Evolutionary conservation across 768 basidiomycete genomes (phyloP).

Genomic region (Erythrobasidium yunnanense): DNA sequence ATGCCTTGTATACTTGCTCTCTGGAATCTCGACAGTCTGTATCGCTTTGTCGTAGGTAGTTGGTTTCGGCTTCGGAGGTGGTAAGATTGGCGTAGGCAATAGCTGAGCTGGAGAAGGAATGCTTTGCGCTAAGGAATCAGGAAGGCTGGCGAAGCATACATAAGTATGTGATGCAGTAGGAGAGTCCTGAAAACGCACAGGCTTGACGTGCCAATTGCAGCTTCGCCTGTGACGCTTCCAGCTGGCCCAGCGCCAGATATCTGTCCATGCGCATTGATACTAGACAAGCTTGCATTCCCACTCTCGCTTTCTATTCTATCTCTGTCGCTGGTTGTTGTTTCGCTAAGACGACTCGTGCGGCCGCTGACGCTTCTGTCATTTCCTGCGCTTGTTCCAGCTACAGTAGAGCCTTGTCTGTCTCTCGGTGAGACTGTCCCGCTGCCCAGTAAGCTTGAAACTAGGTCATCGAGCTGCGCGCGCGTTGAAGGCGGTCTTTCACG

Average conservation of each 20-base stretch:
- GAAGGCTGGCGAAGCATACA: no score
- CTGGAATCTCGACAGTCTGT: conserved; percentile 31
- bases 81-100: background rate
- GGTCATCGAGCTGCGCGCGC: conserved; percentile 33
- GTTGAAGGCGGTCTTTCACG: conserved; percentile 25
- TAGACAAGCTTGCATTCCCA: background rate
- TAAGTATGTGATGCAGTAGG: no score
- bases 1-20: background rate
- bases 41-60: conserved; percentile 37
- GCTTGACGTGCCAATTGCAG: no score
- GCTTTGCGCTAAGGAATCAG: background rate
- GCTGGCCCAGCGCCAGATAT: conserved; percentile 5
- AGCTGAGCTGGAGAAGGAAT: background rate
- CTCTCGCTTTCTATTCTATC: background rate
- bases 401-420: conserved; percentile 31
- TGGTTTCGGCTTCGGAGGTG: conserved; percentile 22
- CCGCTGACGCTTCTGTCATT: conserved; percentile 47
- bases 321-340: conserved; percentile 38
- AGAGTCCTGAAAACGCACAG: no score
- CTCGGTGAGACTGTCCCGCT: conserved; percentile 59
- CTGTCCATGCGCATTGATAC: background rate
- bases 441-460: conserved; percentile 58
- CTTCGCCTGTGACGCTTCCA: conserved; percentile 20
- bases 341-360: conserved; percentile 60
- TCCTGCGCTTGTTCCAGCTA: conserved; percentile 41